Conservation (phyloP, 2,329 filamentous ascomycete genomes). For the Fusarium cyanostomum region DNA sequence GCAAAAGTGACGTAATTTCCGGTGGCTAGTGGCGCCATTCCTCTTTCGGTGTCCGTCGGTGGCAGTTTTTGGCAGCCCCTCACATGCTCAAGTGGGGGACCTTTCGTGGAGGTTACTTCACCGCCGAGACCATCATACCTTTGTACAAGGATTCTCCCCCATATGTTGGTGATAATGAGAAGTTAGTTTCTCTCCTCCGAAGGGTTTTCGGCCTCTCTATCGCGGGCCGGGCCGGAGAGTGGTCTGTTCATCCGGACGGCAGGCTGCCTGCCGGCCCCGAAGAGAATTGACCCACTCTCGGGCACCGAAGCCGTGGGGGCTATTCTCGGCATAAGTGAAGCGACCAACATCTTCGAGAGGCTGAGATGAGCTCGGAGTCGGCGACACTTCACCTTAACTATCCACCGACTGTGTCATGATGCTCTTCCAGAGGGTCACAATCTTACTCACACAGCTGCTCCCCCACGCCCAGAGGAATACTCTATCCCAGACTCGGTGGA, state of each 20-base stretch:
- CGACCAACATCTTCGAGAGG: not conserved
- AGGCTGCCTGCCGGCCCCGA: conserved; percentile 11
- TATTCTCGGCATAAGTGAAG: conserved; percentile 22
- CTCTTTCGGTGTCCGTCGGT: conserved; percentile 28
- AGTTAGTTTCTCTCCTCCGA: not conserved
- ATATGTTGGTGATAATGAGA: conserved; percentile 6
- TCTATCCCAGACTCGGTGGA: not conserved
- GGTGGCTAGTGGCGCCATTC: conserved; percentile 30
- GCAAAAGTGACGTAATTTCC: conserved; percentile 38
- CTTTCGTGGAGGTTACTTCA: conserved; percentile 14
- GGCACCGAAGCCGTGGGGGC: conserved; percentile 20
- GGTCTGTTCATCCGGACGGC: conserved; percentile 7
- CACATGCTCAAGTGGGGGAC: conserved; percentile 32
- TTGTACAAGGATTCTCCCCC: conserved; percentile 10
- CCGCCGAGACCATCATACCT: conserved; percentile 25
- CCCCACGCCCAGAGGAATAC: conserved; percentile 1
- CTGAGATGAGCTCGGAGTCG: not conserved
- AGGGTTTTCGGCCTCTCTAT: not conserved
- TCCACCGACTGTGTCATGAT: not conserved
- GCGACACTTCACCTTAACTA: not conserved
- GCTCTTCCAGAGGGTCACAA: not conserved
- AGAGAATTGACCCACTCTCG: conserved; percentile 26
- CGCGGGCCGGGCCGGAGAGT: conserved; percentile 18
- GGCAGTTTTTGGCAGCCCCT: conserved; percentile 39
- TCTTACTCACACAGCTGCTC: not conserved